These are phyloP conservation scores for Flaveria robusta DNA, from an alignment of 129 eudicot species.

Conservation along the genomic window DNA sequence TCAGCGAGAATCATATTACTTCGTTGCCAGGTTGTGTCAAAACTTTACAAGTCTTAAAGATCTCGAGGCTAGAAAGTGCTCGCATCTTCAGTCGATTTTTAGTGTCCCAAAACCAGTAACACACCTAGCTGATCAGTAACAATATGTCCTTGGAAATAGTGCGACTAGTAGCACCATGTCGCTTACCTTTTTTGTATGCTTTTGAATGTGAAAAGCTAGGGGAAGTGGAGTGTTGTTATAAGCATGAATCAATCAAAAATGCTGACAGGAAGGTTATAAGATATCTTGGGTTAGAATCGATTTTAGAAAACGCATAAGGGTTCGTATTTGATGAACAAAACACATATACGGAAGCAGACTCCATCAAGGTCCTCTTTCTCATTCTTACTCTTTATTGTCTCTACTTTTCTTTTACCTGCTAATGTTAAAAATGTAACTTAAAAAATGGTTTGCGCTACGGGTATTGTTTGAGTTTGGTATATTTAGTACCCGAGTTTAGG, in stretches of 20 bases:
- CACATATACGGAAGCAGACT: not conserved
- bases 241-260: not conserved
- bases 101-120: not conserved
- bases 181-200: too few relatives aligned
- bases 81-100: conserved; percentile 1
- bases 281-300: conserved; percentile 3
- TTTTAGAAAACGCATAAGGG: not conserved
- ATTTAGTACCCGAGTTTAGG: not conserved
- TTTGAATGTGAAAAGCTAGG: not conserved
- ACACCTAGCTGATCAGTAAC: fast-evolving
- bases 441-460: not conserved
- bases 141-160: conserved; percentile 1
- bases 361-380: not conserved
- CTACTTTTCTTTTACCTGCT: not conserved
- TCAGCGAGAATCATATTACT: not conserved
- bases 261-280: not conserved
- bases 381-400: not conserved
- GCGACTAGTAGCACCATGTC: not conserved
- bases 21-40: conserved; percentile 17
- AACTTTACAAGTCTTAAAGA: conserved; percentile 6
- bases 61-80: not conserved
- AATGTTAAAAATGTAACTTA: not conserved
- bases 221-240: not conserved
- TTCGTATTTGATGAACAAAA: not conserved
- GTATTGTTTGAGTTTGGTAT: conserved; percentile 19